These are phyloP conservation scores for Penicillium parvum DNA, from an alignment of 495 filamentous ascomycete species.

Conservation along the genomic window DNA sequence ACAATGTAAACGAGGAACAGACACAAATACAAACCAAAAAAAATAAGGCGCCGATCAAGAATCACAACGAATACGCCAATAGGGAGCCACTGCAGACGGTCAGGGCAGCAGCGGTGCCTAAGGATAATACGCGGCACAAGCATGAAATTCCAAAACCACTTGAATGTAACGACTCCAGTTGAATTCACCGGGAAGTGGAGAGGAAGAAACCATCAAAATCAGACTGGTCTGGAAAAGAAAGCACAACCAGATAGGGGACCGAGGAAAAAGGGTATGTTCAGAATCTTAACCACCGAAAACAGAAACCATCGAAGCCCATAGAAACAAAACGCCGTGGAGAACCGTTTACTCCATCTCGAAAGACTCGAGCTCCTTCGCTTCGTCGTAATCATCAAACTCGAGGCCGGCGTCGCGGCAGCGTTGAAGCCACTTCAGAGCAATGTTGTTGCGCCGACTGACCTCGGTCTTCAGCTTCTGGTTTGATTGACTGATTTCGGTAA, in stretches of 20 bases:
- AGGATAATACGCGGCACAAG: background rate
- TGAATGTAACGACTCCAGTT: too few species aligned
- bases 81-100: too few species aligned
- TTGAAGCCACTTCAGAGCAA: constrained; percentile 71
- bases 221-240: background rate
- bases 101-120: too few species aligned
- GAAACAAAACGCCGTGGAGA: constrained; percentile 7
- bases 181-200: constrained; percentile 1
- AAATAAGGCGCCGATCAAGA: background rate
- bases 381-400: constrained; percentile 47
- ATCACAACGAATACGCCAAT: background rate
- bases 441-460: constrained; percentile 50
- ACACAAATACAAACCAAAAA: constrained; percentile 1
- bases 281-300: constrained; percentile 18
- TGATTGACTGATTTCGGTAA: constrained; percentile 78
- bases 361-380: constrained; percentile 38
- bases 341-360: constrained; percentile 35
- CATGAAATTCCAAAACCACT: too few species aligned
- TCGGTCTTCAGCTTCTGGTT: constrained; percentile 90
- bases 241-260: constrained; percentile 7
- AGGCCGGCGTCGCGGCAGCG: constrained; percentile 73
- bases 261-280: constrained; percentile 30
- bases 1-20: constrained; percentile 23
- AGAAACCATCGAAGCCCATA: constrained; percentile 32
- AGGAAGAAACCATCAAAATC: constrained; percentile 1